These are phyloP conservation scores for Aphanomyces astaci DNA, from an alignment of 352 stramenopile genomes.

Conservation along the genomic window DNA sequence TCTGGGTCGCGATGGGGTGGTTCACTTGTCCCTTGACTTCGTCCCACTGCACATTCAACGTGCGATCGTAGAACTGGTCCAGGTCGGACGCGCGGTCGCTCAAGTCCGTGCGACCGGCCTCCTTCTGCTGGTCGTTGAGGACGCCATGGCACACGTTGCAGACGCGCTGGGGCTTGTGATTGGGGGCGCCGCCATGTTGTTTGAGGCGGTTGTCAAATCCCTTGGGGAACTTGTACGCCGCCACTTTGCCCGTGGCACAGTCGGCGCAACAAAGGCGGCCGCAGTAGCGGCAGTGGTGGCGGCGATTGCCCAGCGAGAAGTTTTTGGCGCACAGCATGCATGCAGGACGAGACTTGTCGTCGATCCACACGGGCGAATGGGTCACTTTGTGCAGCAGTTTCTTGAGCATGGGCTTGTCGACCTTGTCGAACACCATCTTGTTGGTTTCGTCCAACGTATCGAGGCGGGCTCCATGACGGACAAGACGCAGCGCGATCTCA, in stretches of 20 bases:
- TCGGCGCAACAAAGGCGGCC: conserved; percentile 68
- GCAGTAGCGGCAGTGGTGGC: conserved; percentile 82
- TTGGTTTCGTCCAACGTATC: conserved; percentile 66
- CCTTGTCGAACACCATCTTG: conserved; percentile 80
- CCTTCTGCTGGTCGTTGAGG: conserved; percentile 23
- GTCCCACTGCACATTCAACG: conserved; percentile 15
- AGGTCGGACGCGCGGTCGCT: conserved; percentile 12
- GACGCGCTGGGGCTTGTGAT: conserved; percentile 48
- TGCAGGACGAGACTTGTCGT: conserved; percentile 51
- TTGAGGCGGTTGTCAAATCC: conserved; percentile 53
- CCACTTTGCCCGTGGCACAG: conserved; percentile 66
- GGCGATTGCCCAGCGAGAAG: conserved; percentile 65
- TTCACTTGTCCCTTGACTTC: conserved; percentile 22
- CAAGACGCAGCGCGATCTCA: conserved; percentile 69
- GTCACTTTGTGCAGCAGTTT: conserved; percentile 70
- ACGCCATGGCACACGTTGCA: conserved; percentile 60
- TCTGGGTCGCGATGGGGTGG: conserved; percentile 9
- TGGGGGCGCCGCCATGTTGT: conserved; percentile 42
- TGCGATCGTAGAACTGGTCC: conserved; percentile 18
- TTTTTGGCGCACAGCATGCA: conserved; percentile 77
- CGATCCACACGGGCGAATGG: conserved; percentile 73
- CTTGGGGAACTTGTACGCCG: conserved; percentile 59
- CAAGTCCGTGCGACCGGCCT: conserved; percentile 1
- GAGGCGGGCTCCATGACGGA: conserved; percentile 66
- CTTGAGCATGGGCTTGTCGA: conserved; percentile 59